These are phyloP conservation scores for Ceratocystis variospora DNA, from an alignment of 2,329 filamentous ascomycete genomes.

Conservation along the genomic window DNA sequence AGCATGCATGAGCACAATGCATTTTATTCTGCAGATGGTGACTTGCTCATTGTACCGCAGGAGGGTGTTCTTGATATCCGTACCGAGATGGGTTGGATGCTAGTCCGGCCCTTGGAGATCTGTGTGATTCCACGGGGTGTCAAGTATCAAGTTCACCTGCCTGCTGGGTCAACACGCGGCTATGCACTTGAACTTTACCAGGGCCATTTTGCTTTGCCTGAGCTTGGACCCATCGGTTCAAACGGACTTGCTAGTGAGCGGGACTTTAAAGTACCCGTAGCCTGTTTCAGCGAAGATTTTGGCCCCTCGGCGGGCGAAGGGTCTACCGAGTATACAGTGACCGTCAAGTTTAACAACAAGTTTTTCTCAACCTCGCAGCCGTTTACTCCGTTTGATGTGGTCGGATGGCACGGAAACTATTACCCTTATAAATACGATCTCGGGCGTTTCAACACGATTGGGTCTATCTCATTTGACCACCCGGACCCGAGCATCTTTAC, in stretches of 20 bases:
- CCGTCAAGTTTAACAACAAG: conserved; percentile 52
- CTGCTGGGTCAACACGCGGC: conserved; percentile 45
- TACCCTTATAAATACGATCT: conserved; percentile 74
- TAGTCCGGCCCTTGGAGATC: conserved; percentile 59
- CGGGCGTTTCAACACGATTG: conserved; percentile 61
- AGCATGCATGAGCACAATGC: conserved; percentile 56
- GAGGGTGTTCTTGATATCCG: conserved; percentile 56
- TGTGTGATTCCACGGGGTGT: conserved; percentile 56
- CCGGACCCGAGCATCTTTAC: conserved; percentile 69
- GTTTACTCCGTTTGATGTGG: conserved; percentile 65
- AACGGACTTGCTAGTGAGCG: conserved; percentile 54
- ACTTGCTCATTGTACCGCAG: conserved; percentile 58
- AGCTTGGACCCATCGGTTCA: conserved; percentile 54
- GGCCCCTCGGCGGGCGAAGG: conserved; percentile 26
- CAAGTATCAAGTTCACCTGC: conserved; percentile 51
- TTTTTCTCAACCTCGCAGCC: conserved; percentile 52
- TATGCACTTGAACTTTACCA: conserved; percentile 60
- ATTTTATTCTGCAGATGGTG: conserved; percentile 71
- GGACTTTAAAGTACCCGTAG: conserved; percentile 58
- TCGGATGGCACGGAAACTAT: conserved; percentile 70
- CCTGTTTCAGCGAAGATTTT: conserved; percentile 46
- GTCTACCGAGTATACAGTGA: conserved; percentile 35
- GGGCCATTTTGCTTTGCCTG: conserved; percentile 52
- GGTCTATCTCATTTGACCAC: conserved; percentile 60
- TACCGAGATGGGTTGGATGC: conserved; percentile 55